A percentile compares a stretch with the other conserved stretches of the same genome.
Conservation (phyloP, 2,329 filamentous ascomycete species). For the Dactylellina parvicollis region DNA sequence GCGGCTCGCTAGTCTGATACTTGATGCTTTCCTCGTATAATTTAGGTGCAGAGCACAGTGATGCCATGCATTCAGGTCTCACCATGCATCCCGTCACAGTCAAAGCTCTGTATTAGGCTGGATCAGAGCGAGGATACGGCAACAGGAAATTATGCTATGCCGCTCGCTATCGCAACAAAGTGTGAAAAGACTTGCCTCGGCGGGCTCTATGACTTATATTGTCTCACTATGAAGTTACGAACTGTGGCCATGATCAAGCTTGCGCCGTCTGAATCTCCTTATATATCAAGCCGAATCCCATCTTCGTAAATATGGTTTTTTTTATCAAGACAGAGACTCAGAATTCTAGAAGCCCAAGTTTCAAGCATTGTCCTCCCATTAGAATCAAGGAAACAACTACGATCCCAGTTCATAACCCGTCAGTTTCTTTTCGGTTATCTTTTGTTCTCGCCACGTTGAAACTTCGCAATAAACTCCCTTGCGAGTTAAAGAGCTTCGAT, state of each 20-base stretch:
- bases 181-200: not conserved
- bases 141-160: constrained; percentile 13
- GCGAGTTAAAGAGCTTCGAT: not conserved
- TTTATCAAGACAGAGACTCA: no score
- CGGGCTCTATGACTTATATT: not conserved
- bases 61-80: constrained; percentile 30
- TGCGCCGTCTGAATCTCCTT: not conserved
- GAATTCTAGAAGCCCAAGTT: no score
- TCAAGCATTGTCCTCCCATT: no score
- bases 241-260: not conserved
- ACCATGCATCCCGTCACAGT: constrained; percentile 32
- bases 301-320: no score
- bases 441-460: no score
- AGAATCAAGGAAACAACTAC: no score
- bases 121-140: constrained; percentile 11
- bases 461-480: no score
- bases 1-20: not conserved
- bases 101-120: constrained; percentile 37
- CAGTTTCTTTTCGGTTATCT: no score
- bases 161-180: constrained; percentile 8
- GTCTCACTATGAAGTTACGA: constrained; percentile 9
- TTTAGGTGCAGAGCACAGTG: constrained; percentile 13
- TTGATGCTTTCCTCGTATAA: not conserved
- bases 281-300: constrained; percentile 14
- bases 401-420: no score